phyloP scores from a whole-genome alignment of 495 filamentous ascomycete species.

The Tuber magnatum region DNA sequence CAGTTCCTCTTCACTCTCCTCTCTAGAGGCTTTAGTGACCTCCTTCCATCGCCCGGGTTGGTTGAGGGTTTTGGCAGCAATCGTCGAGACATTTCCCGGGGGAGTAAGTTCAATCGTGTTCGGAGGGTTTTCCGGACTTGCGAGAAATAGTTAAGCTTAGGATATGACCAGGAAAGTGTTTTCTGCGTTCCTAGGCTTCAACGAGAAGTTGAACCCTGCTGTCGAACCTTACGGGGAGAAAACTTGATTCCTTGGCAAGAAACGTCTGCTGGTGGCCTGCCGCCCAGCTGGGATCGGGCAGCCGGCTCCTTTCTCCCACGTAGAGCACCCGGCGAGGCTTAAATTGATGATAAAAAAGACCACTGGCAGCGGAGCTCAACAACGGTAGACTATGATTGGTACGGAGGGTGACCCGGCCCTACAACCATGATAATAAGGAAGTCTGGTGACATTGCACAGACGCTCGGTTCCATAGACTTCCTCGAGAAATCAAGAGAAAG shows the following conservation, averaged over 20 bases:
- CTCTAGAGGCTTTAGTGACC: conserved; percentile 26
- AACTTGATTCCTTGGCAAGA: conserved; percentile 23
- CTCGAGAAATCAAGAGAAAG: not conserved
- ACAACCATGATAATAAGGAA: conserved; percentile 14
- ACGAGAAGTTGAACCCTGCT: conserved; percentile 24
- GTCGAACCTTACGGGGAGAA: conserved; percentile 11
- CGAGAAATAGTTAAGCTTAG: not conserved
- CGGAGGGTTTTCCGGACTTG: not conserved
- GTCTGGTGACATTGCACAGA: conserved; percentile 21
- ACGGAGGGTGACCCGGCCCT: conserved; percentile 11
- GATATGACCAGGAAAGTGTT: not conserved
- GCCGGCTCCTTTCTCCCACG: conserved; percentile 13
- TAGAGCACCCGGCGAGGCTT: not conserved
- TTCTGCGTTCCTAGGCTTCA: conserved; percentile 13
- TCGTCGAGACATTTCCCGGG: conserved; percentile 30
- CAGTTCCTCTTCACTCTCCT: conserved; percentile 30
- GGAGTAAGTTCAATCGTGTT: conserved; percentile 13
- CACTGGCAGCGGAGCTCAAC: conserved; percentile 21
- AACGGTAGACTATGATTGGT: conserved; percentile 28
- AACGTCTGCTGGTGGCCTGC: not conserved
- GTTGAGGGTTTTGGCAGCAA: conserved; percentile 30
- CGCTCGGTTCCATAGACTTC: conserved; percentile 19
- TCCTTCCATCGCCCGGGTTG: conserved; percentile 23
- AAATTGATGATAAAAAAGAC: conserved; percentile 9
- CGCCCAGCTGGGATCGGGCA: conserved; percentile 20